A percentile compares a stretch with the other conserved stretches of the same genome.
These are phyloP conservation scores for Boletus subparvulus DNA, from an alignment of 768 basidiomycete species.

Conservation along the genomic window DNA sequence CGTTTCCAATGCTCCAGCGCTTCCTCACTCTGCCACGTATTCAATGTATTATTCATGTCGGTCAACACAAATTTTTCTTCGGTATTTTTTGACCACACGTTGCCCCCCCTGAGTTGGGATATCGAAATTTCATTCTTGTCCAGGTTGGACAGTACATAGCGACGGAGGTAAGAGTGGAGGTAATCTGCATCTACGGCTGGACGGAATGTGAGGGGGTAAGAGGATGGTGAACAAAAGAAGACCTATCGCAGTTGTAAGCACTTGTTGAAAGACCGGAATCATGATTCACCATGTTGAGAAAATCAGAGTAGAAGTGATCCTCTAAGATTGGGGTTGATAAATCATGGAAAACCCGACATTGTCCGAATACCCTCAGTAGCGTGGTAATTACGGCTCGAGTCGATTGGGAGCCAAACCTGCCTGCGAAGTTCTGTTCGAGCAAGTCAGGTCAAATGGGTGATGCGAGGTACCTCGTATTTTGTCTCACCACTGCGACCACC, in stretches of 20 bases:
- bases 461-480: background rate
- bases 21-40: constrained; percentile 62
- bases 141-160: constrained; percentile 54
- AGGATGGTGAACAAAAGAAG: constrained; percentile 72
- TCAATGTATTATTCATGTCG: constrained; percentile 62
- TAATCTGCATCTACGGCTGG: constrained; percentile 54
- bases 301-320: constrained; percentile 49
- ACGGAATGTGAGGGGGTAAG: constrained; percentile 58
- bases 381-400: constrained; percentile 70
- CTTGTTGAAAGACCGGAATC: background rate
- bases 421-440: constrained; percentile 73
- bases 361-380: constrained; percentile 63
- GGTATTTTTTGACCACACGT: constrained; percentile 24
- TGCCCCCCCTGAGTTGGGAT: constrained; percentile 34
- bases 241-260: constrained; percentile 48
- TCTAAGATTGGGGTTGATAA: constrained; percentile 43
- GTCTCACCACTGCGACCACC: constrained; percentile 75
- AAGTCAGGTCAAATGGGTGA: constrained; percentile 1
- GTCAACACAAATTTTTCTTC: constrained; percentile 55
- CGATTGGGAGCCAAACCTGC: constrained; percentile 59
- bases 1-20: constrained; percentile 75
- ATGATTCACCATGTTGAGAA: constrained; percentile 70
- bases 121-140: constrained; percentile 54
- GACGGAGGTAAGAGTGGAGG: constrained; percentile 66
- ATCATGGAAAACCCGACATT: constrained; percentile 87